A percentile compares a stretch with the other conserved stretches of the same genome.
phyloP scores from a whole-genome alignment of 1,139 yeast species.

The Lodderomyces parapsilosis region DNA sequence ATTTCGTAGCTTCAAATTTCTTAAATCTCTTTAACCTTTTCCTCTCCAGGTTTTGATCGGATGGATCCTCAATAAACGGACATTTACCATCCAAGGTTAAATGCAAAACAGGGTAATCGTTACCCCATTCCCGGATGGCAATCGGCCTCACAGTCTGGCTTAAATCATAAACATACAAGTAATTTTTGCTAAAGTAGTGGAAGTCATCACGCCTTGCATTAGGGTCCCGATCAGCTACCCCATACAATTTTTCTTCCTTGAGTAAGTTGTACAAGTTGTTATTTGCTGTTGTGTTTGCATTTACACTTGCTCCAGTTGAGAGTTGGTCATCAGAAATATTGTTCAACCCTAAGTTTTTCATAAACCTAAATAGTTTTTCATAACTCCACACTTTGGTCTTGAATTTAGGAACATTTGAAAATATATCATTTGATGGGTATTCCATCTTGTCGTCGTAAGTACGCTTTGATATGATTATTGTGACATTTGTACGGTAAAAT shows the following conservation, averaged over 20 bases:
- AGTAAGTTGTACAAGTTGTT: slow-evolving; percentile 62
- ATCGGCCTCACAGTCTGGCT: slow-evolving; percentile 80
- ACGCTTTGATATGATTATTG: slow-evolving; percentile 76
- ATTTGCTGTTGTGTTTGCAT: slow-evolving; percentile 7
- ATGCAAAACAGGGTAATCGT: slow-evolving; percentile 42
- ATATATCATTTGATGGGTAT: slow-evolving; percentile 57
- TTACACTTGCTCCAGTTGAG: slow-evolving; percentile 8
- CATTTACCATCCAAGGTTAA: slow-evolving; percentile 65
- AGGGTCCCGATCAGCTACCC: slow-evolving; percentile 89
- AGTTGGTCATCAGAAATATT: slow-evolving; percentile 18
- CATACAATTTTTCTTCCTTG: slow-evolving; percentile 80
- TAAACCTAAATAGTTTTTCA: slow-evolving; percentile 80
- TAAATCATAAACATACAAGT: slow-evolving; percentile 77
- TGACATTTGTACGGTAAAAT: slow-evolving; percentile 75
- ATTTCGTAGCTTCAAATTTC: slow-evolving; percentile 41
- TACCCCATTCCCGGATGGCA: slow-evolving; percentile 76
- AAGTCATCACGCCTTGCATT: slow-evolving; percentile 81
- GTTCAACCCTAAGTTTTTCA: slow-evolving; percentile 63
- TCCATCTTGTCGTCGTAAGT: slow-evolving; percentile 19
- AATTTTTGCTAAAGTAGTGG: slow-evolving; percentile 67
- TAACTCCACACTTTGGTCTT: slow-evolving; percentile 84
- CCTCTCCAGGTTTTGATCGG: slow-evolving; percentile 40
- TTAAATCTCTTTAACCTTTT: slow-evolving; percentile 37
- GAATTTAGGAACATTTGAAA: slow-evolving; percentile 58
- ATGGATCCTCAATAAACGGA: slow-evolving; percentile 59